Percentiles rank a stretch among this genome's conserved stretches.
Evolutionary conservation across 140 eudicot species (phyloP).

Genomic region (Flaveria floridana): DNA sequence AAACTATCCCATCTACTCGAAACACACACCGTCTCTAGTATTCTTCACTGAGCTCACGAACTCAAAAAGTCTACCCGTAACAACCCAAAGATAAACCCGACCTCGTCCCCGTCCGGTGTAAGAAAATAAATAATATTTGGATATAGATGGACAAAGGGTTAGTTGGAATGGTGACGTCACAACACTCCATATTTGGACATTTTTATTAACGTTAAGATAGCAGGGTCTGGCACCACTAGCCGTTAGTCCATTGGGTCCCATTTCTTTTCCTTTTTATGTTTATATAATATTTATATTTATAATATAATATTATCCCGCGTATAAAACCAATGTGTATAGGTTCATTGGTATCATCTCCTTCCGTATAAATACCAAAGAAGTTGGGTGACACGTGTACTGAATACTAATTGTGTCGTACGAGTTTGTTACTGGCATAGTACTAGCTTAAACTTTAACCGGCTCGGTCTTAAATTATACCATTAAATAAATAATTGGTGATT

Average conservation of each 20-base stretch:
- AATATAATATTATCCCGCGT: constrained; percentile 12
- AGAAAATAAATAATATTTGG: not conserved
- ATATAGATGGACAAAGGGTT: constrained; percentile 24
- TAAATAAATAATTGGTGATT: too few relatives aligned
- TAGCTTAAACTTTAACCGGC: too few relatives aligned
- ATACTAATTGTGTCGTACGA: not conserved
- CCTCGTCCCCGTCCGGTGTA: not conserved
- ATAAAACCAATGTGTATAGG: not conserved
- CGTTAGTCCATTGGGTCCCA: constrained; percentile 41
- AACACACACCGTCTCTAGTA: too few relatives aligned
- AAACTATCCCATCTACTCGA: too few relatives aligned
- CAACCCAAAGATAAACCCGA: too few relatives aligned
- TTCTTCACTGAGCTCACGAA: too few relatives aligned
- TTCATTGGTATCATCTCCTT: too few relatives aligned
- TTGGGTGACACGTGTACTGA: not conserved
- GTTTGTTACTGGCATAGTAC: too few relatives aligned
- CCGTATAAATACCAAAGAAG: not conserved
- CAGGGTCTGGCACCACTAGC: constrained; percentile 34
- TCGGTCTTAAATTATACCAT: too few relatives aligned
- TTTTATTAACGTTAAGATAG: constrained; percentile 24
- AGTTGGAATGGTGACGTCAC: constrained; percentile 20
- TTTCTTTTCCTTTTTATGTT: constrained; percentile 4
- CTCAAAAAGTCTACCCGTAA: too few relatives aligned
- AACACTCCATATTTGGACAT: constrained; percentile 19
- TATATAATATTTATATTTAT: not conserved